Conservation (phyloP, 169 alveolate species). For the Plasmodium inui region DNA sequence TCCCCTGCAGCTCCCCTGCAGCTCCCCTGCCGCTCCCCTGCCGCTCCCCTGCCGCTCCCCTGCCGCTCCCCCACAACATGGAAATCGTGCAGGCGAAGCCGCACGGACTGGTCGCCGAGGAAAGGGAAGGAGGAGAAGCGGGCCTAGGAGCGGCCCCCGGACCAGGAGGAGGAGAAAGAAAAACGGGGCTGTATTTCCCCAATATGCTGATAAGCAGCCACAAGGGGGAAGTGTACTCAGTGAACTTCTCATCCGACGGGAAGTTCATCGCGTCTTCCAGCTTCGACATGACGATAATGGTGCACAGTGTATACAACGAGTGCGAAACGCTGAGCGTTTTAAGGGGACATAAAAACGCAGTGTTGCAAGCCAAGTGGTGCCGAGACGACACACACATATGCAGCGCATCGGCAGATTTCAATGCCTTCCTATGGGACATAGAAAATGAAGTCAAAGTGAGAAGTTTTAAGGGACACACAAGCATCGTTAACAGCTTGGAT, state of each 20-base stretch:
- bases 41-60: background rate
- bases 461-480: conserved; percentile 79
- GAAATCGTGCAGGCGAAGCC: background rate
- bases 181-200: conserved; percentile 76
- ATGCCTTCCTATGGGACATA: conserved; percentile 89
- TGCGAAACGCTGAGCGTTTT: conserved; percentile 86
- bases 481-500: background rate
- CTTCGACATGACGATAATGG: conserved; percentile 80
- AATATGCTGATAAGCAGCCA: conserved; percentile 87
- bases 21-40: background rate
- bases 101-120: background rate
- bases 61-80: background rate
- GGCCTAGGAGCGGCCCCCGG: background rate
- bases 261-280: conserved; percentile 87
- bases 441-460: conserved; percentile 81
- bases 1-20: background rate
- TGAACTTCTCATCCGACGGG: conserved; percentile 89
- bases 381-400: conserved; percentile 79
- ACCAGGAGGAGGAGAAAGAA: conserved; percentile 31
- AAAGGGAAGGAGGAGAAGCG: background rate
- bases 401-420: conserved; percentile 89
- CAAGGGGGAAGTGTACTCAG: conserved; percentile 87
- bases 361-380: conserved; percentile 88
- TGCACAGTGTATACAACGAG: conserved; percentile 88
- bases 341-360: conserved; percentile 90